Base-by-base conservation (phyloP, 306 rosid genomes). In the Ceratonia siliqua region DNA sequence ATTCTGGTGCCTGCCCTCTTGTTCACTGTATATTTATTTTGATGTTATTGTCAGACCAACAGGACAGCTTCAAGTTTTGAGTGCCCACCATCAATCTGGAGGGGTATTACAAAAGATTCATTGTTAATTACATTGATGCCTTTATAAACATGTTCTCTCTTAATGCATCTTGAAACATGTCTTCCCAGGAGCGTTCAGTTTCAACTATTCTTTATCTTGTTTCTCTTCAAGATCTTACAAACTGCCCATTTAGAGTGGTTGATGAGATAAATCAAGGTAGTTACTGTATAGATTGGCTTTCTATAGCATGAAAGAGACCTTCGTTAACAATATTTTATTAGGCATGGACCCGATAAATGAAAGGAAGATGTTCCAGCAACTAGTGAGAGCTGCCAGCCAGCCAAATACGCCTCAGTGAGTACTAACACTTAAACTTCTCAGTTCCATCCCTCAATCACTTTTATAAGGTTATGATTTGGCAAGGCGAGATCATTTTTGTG, bases 331-430 rank as follows among this genome's bases (percentile, higher is more conserved):
- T 80, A 3, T 39, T 78, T 81, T 65, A 32, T 65, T 78, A 91
- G 98, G 98, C 54, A 94, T 94, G 98, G 98, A 94, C 83, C 98
- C 96, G 69, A 88, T 94, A 81, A 94, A 94, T 72, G 98, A 94
- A 82, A 82, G 98, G 74, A 94, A 94, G 78, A 94, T 94, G 98
- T 94, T 94, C 87, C 98, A 94, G 85, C 98, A 94, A 72, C 82
- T 94, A 70, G 98, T 94, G 76, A 88, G 97, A 87, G 98, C 98
- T 38, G 89, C 97, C 62, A 91, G 97, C 86, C 96, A 94, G 77
- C 96, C 87, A 50, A 94, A 88, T 81, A 94, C 98, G 35, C 97
- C 98, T 36, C 98, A 91, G 98, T 91, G 76, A 85, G 96, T 73
- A 27, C 49, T 68, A 27, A 65, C 43, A 59, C 61, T 52, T 22